These are phyloP conservation scores for Gamsiella multidivaricata DNA, from an alignment of 192 early-diverging fungal genomes.

Conservation along the genomic window DNA sequence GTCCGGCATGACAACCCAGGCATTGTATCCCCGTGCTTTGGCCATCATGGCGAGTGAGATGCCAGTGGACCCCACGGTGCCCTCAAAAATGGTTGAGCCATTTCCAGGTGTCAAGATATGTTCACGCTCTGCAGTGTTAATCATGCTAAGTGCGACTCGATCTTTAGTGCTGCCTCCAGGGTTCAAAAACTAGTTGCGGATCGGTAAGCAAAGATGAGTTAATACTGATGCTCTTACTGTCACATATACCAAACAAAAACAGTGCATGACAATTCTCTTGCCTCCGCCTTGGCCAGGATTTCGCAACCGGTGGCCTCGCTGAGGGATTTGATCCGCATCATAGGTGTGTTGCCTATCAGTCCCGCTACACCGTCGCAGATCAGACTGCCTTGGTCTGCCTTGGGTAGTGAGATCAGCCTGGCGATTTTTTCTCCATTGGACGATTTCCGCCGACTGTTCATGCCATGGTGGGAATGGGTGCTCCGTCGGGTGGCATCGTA, in stretches of 20 bases:
- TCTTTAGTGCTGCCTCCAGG: conserved; percentile 95
- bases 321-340: conserved; percentile 86
- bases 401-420: conserved; percentile 22
- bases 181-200: conserved; percentile 83
- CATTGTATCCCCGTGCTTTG: conserved; percentile 88
- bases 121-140: conserved; percentile 77
- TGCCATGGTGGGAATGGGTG: neutral
- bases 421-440: conserved; percentile 25
- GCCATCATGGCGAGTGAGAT: conserved; percentile 94
- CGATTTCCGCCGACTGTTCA: conserved; percentile 22
- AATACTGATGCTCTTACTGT: too few relatives aligned
- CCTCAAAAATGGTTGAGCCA: conserved; percentile 89
- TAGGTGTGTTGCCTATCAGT: conserved; percentile 92
- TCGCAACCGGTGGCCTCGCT: conserved; percentile 93
- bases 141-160: conserved; percentile 88
- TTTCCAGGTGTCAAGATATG: conserved; percentile 79
- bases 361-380: conserved; percentile 77
- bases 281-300: conserved; percentile 71
- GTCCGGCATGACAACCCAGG: conserved; percentile 97
- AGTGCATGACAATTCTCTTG: conserved; percentile 11
- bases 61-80: conserved; percentile 96
- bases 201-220: too few relatives aligned
- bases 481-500: neutral
- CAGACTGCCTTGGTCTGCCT: neutral
- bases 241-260: neutral